Base-by-base conservation (phyloP, 1,284 basidiomycete genomes). In the Apiotrichum sp. region DNA sequence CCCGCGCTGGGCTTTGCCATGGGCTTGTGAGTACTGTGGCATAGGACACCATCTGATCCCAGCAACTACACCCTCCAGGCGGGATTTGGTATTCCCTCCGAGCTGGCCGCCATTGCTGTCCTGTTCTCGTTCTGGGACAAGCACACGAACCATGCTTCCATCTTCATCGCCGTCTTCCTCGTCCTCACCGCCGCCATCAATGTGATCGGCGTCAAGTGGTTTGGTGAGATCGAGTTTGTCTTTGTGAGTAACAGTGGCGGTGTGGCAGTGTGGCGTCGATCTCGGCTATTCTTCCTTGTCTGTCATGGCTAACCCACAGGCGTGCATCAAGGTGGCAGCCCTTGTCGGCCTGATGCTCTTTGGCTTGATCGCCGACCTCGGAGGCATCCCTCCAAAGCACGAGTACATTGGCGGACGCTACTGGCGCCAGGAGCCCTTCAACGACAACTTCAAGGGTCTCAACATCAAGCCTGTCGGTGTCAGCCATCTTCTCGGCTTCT, bases 81-180 rank as follows among this genome's bases (percentile, higher is more conserved):
- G 4, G 58, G 59, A 7, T 52, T 64, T 29, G 57, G 56, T 6
- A 47, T 65, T 39, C 60, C 62, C 9, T 83, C 85, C 36, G 89
- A 93, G 73, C 80, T 91, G 54, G 84, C 84, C 2, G 88, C 89
- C 2, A 85, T 87, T 6, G 80, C 82, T 36, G 82, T 90, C 52
- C 74, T 93, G 43, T 77, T 90, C 58, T 81, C 82, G 2, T 91
- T 85, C 77, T 92, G 89, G 89, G 86, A 89, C 69, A 49, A 65
- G 10, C 74, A 55, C 50, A 8, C n/a, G 6, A 50, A 45, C 33
- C 62, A 63, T 48, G 39, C 48, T 11, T 48, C 54, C 35, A 50
- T 50, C 22, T 63, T 61, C 56, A 55, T 63, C 41, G 52, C 58
- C 29, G 53, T 43, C 9, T 52, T 57, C 32, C 48, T 61, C 6